These are phyloP conservation scores for Zelonia costaricensis DNA, from an alignment of 208 protist species.

Conservation along the genomic window DNA sequence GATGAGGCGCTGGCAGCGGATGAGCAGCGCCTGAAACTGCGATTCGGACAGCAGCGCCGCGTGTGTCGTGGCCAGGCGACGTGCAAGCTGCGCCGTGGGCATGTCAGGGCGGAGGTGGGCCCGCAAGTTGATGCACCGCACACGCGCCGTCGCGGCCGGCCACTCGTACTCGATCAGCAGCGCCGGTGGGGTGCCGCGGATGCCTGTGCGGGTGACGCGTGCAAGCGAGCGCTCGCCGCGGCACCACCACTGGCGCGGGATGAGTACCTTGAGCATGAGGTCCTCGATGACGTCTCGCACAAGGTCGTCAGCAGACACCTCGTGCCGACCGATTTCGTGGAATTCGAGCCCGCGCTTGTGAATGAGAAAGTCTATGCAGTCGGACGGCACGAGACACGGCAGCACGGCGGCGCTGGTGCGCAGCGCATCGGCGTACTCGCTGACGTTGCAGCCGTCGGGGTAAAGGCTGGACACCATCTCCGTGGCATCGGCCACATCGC, in stretches of 20 bases:
- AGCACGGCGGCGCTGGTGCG: conserved; percentile 75
- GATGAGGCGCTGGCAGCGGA: conserved; percentile 62
- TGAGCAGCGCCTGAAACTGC: conserved; percentile 56
- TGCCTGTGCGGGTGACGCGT: conserved; percentile 31
- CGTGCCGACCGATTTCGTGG: conserved; percentile 9
- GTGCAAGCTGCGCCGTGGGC: conserved; percentile 51
- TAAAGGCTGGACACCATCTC: conserved; percentile 69
- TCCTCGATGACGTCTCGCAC: conserved; percentile 36
- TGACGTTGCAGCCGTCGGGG: conserved; percentile 60
- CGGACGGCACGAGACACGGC: conserved; percentile 46
- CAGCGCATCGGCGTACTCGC: conserved; percentile 66
- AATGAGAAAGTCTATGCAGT: conserved; percentile 33
- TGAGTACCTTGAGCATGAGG: conserved; percentile 49
- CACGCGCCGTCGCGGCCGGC: conserved; percentile 10
- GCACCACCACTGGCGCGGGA: conserved; percentile 71
- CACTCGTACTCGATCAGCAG: conserved; percentile 68
- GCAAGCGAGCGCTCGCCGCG: neutral
- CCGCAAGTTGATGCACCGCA: conserved; percentile 45
- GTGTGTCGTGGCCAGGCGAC: conserved; percentile 56
- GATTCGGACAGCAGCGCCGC: conserved; percentile 58
- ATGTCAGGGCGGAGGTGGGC: conserved; percentile 25
- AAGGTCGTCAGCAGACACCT: conserved; percentile 49
- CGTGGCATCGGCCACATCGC: conserved; percentile 41
- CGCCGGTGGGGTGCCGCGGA: conserved; percentile 36
- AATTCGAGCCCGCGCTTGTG: conserved; percentile 34